phyloP scores from a whole-genome alignment of 2,329 filamentous ascomycete species.

The Ophiostoma ips region DNA sequence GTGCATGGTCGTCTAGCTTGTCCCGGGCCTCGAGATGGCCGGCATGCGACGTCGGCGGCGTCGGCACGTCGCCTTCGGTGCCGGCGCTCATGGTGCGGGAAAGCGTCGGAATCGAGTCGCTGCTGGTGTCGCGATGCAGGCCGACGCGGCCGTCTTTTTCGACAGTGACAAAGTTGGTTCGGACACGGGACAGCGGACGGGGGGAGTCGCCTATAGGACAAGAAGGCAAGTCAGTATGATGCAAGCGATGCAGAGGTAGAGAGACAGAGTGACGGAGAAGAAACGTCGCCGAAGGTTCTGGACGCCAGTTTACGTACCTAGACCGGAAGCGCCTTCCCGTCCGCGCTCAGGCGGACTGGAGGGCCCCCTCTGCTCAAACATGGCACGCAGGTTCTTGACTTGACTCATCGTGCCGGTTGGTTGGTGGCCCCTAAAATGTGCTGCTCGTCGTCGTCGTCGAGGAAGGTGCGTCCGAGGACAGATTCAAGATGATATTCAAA shows the following conservation, averaged over 20 bases:
- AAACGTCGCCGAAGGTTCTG: too few species aligned
- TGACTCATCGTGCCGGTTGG: slow-evolving; percentile 42
- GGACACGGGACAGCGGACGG: slow-evolving; percentile 58
- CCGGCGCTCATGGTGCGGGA: slow-evolving; percentile 25
- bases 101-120: slow-evolving; percentile 26
- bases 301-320: slow-evolving; percentile 24
- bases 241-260: slow-evolving; percentile 14
- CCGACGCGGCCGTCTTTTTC: slow-evolving; percentile 50
- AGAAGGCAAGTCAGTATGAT: background rate
- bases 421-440: background rate
- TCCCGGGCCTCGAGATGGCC: background rate
- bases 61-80: slow-evolving; percentile 25
- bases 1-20: slow-evolving; percentile 18
- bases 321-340: slow-evolving; percentile 40
- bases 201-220: slow-evolving; percentile 29
- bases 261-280: too few species aligned
- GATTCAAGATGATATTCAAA: background rate
- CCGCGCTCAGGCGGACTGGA: slow-evolving; percentile 54
- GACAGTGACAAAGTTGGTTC: slow-evolving; percentile 61
- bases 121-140: slow-evolving; percentile 31
- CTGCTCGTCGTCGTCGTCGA: background rate
- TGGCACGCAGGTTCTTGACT: slow-evolving; percentile 63
- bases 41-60: slow-evolving; percentile 14
- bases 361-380: slow-evolving; percentile 63
- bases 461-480: background rate